phyloP scores from a whole-genome alignment of 148 eudicot species.

The Rhododendron ferrugineum region DNA sequence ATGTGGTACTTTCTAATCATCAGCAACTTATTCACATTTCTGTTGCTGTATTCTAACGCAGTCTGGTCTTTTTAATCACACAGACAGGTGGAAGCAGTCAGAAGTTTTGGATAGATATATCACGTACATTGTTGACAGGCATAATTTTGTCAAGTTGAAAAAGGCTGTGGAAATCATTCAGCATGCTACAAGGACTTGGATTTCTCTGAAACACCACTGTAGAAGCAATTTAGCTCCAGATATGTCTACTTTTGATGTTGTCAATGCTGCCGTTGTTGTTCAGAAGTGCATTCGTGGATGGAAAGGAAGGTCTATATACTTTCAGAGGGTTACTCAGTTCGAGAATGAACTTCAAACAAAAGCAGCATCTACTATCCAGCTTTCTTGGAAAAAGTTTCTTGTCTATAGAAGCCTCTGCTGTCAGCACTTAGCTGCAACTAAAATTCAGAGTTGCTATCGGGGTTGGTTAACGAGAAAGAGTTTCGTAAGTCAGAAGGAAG shows the following conservation, averaged over 20 bases:
- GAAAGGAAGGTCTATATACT: slow-evolving; percentile 14
- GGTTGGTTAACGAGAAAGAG: slow-evolving; percentile 35
- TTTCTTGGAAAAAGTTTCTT: slow-evolving; percentile 32
- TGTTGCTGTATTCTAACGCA: slow-evolving; percentile 5
- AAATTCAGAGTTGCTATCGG: slow-evolving; percentile 60
- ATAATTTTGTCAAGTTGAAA: slow-evolving; percentile 48
- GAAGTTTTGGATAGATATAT: slow-evolving; percentile 27
- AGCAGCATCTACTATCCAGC: slow-evolving; percentile 44
- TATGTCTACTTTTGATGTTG: slow-evolving; percentile 11
- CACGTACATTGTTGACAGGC: slow-evolving; percentile 44
- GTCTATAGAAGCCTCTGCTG: slow-evolving; percentile 17
- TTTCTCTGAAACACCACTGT: slow-evolving; percentile 23
- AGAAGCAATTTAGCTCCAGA: slow-evolving; percentile 13
- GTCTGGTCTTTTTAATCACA: slow-evolving; percentile 8
- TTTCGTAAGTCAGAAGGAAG: slow-evolving; percentile 40
- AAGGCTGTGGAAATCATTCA: slow-evolving; percentile 44
- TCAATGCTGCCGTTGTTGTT: slow-evolving; percentile 24
- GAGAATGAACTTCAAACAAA: slow-evolving; percentile 18
- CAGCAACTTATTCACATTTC: not conserved
- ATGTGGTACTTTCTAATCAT: slow-evolving; percentile 12
- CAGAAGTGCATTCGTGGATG: slow-evolving; percentile 29
- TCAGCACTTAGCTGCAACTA: slow-evolving; percentile 50
- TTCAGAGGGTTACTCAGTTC: slow-evolving; percentile 7
- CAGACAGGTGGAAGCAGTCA: slow-evolving; percentile 32
- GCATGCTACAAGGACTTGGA: slow-evolving; percentile 45